Evolutionary conservation across 2,329 filamentous ascomycete genomes (phyloP).

Genomic region (Exophiala oligosperma): DNA sequence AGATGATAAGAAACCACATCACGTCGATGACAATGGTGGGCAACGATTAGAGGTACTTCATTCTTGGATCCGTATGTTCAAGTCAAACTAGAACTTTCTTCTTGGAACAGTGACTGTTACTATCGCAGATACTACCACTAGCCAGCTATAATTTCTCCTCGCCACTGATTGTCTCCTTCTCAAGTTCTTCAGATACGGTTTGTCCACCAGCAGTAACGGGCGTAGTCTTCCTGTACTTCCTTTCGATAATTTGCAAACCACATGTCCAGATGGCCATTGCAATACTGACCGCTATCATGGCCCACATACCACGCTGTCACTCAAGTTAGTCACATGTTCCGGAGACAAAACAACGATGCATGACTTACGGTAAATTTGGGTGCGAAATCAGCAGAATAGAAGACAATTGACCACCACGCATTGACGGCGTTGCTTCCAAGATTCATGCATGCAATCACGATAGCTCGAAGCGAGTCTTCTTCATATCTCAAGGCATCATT

Average conservation of each 20-base stretch:
- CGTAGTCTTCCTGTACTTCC: neutral
- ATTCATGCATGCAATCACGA: constrained; percentile 26
- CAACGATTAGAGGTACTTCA: too few relatives aligned
- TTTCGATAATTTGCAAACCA: constrained; percentile 9
- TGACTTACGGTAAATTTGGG: constrained; percentile 62
- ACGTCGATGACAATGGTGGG: too few relatives aligned
- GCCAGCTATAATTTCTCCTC: neutral
- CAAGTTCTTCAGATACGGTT: constrained; percentile 3
- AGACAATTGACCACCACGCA: constrained; percentile 27
- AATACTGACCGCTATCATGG: constrained; percentile 67
- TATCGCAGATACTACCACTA: neutral
- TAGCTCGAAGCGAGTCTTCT: constrained; percentile 22
- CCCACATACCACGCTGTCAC: constrained; percentile 65
- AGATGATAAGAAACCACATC: too few relatives aligned
- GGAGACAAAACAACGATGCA: constrained; percentile 1
- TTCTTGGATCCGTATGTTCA: too few relatives aligned
- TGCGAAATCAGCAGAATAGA: constrained; percentile 24
- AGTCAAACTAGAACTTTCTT: too few relatives aligned
- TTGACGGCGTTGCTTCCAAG: constrained; percentile 25
- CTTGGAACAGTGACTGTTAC: too few relatives aligned
- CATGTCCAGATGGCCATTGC: constrained; percentile 60
- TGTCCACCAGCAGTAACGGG: constrained; percentile 1
- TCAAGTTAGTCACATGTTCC: constrained; percentile 12
- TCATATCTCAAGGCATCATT: constrained; percentile 41
- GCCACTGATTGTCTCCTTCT: constrained; percentile 6